These are phyloP conservation scores for Penicillium goetzii DNA, from an alignment of 495 filamentous ascomycete species.

Conservation along the genomic window DNA sequence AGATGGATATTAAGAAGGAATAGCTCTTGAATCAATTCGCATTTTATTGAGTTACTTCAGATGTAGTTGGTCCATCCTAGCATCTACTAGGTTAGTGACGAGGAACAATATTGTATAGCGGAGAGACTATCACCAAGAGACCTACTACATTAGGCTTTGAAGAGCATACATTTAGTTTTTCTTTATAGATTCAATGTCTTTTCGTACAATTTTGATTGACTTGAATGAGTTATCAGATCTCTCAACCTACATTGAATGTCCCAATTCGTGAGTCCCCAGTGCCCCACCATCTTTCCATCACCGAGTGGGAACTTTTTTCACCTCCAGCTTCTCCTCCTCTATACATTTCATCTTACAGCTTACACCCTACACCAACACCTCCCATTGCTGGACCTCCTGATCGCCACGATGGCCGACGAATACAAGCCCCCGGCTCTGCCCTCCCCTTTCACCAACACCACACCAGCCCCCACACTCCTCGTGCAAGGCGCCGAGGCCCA, in stretches of 20 bases:
- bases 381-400: constrained; percentile 7
- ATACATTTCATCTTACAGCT: neutral
- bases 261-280: neutral
- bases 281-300: neutral
- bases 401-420: constrained; percentile 21
- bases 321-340: neutral
- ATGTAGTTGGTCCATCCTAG: neutral
- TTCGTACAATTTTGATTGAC: neutral
- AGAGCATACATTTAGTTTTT: neutral
- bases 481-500: constrained; percentile 95
- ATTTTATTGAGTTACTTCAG: too few relatives aligned
- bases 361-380: neutral
- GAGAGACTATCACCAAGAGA: neutral
- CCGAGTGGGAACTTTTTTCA: constrained; percentile 8
- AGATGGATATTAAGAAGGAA: too few relatives aligned
- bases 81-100: neutral
- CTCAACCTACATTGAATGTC: neutral
- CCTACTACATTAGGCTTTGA: neutral
- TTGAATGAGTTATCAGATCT: neutral
- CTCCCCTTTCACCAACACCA: constrained; percentile 62
- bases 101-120: neutral
- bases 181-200: neutral
- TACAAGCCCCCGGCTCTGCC: constrained; percentile 61
- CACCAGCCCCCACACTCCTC: constrained; percentile 63
- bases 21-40: too few relatives aligned